Conservation (phyloP, 148 eudicot species). For the Hydrangea macrophylla region DNA sequence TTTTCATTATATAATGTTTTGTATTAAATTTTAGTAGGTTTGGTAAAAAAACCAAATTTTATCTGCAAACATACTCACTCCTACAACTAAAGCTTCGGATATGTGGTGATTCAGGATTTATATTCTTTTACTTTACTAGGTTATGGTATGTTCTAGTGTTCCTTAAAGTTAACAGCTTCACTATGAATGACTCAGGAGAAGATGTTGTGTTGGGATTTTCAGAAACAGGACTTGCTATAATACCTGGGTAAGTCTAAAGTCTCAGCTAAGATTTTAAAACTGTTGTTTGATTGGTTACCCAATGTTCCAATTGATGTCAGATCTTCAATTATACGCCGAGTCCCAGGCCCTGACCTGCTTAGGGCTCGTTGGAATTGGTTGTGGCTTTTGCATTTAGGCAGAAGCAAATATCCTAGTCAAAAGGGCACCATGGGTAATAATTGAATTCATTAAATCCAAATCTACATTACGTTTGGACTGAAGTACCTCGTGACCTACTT, state of each 20-base stretch:
- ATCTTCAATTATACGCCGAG: not conserved
- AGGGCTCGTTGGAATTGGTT: too few species aligned
- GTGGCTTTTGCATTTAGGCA: too few species aligned
- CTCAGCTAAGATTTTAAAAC: not conserved
- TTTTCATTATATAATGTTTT: constrained; percentile 9
- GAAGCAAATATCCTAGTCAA: too few species aligned
- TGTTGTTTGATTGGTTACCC: not conserved
- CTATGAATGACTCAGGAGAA: constrained; percentile 55
- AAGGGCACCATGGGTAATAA: too few species aligned
- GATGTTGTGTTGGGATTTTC: constrained; percentile 72
- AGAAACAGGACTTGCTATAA: constrained; percentile 95
- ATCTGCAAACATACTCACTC: constrained; percentile 79
- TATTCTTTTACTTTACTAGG: constrained; percentile 2
- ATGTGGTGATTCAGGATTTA: constrained; percentile 51
- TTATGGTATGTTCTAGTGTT: not conserved
- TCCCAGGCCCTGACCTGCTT: not conserved
- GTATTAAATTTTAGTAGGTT: constrained; percentile 34
- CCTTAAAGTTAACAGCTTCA: constrained; percentile 10
- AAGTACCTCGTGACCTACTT: too few species aligned
- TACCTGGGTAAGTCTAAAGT: constrained; percentile 67
- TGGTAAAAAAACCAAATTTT: constrained; percentile 88
- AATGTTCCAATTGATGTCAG: not conserved
- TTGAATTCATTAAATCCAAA: too few species aligned
- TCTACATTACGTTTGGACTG: too few species aligned
- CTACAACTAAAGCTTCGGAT: constrained; percentile 95